Percentiles rank a stretch among this genome's conserved stretches.
These are phyloP conservation scores for Limnomonas spitsbergensis DNA, from an alignment of 139 green algal species.

Conservation along the genomic window DNA sequence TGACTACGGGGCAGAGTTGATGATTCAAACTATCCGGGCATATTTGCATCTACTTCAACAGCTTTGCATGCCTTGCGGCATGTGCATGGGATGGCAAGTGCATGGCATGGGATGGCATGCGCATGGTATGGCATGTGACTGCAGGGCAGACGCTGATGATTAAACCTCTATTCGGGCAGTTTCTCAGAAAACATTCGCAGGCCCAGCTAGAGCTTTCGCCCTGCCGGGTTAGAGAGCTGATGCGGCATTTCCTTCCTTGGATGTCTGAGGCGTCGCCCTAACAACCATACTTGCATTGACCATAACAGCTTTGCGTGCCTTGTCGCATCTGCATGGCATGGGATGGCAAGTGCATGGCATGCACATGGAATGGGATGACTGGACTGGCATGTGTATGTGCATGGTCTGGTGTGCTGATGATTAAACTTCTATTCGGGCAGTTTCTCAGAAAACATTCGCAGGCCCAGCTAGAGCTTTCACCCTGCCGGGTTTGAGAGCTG, in stretches of 20 bases:
- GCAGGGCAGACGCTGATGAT: constrained; percentile 49
- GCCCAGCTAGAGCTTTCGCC: constrained; percentile 64
- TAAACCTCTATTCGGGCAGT: constrained; percentile 50
- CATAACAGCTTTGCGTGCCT: constrained; percentile 1
- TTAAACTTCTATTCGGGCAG: constrained; percentile 51
- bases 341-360: too few relatives aligned
- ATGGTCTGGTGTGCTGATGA: constrained; percentile 38
- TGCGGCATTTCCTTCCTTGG: constrained; percentile 67
- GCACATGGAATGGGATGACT: neutral
- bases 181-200: constrained; percentile 72
- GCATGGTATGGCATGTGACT: too few relatives aligned
- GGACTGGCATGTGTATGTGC: neutral
- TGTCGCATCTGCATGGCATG: too few relatives aligned
- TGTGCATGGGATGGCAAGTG: too few relatives aligned
- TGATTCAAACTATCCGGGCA: too few relatives aligned
- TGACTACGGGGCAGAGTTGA: too few relatives aligned
- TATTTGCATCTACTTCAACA: too few relatives aligned
- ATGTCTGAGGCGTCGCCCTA: constrained; percentile 52
- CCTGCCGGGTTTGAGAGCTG: constrained; percentile 68
- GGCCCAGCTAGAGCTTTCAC: constrained; percentile 65
- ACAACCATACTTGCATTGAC: too few relatives aligned
- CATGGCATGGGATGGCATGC: too few relatives aligned
- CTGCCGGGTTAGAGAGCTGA: constrained; percentile 66
- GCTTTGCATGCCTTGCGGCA: too few relatives aligned
- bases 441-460: constrained; percentile 71